Base-by-base conservation (phyloP, 306 rosid genomes). In the Quercus bicolor region DNA sequence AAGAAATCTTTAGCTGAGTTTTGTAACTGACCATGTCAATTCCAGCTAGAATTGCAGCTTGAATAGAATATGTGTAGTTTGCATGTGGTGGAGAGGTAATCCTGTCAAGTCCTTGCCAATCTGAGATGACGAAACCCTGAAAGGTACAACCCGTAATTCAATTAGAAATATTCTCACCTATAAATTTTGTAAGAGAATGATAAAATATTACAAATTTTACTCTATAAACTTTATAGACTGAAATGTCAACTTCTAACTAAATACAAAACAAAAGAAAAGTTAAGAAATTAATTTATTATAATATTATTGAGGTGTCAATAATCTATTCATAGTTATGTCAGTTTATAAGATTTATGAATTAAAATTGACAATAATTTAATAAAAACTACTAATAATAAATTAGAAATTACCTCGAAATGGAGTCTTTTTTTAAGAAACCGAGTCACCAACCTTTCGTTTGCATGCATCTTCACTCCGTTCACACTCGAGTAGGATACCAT, bases 401-500 rank as follows among this genome's bases (percentile, higher is more conserved):
- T 1, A 16, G 21, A 28, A 13, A 52, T 28, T 73, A 31, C 76
- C 65, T 14, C 29, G 13, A 73, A 73, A 16, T 73, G 10, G 65
- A 73, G 64, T 4, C 1, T 73, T 48, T 31, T 11, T 9, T 73
- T 73, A 64, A 73, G 76, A 34, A 26, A 73, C 8, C 15, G 51
- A 19, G 76, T 73, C 12, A 73, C 4, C 76, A 73, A 29, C 5
- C 11, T 1, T 1, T 1, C 10, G 37, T 55, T 73, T 1, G 76
- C 76, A n/a, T 73, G 76, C 76, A 73, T 73, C 76, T 73, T 73
- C 52, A 73, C 6, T 18, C 76, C 76, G 56, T 73, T 73, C 76
- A 73, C 33, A 31, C 76, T 73, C 5, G 51, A 53, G 31, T 5
- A 31, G 29, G 76, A 73, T 4, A 48, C 64, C 76, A 73, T 73